Evolutionary conservation across 2,329 filamentous ascomycete genomes (phyloP).

Genomic region (Seiridium cupressi): DNA sequence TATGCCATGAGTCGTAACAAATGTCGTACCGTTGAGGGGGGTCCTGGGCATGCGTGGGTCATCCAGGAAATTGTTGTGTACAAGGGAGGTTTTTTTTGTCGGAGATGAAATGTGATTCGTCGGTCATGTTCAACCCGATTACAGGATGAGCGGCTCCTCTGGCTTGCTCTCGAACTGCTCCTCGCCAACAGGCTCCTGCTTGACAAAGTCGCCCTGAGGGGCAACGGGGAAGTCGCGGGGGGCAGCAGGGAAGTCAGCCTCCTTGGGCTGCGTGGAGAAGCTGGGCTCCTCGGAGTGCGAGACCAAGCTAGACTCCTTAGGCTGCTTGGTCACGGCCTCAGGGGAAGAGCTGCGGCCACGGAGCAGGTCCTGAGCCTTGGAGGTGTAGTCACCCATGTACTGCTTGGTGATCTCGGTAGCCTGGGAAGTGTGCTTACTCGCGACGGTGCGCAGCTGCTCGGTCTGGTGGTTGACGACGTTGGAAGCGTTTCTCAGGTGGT

Average conservation of each 20-base stretch:
- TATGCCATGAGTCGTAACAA: conserved; percentile 10
- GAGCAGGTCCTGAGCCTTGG: conserved; percentile 65
- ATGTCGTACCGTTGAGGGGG: conserved; percentile 3
- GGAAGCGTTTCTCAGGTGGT: conserved; percentile 56
- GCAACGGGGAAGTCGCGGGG: conserved; percentile 25
- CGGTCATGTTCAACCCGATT: not conserved
- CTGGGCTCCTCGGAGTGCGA: not conserved
- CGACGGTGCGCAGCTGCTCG: conserved; percentile 58
- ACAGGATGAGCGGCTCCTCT: not conserved
- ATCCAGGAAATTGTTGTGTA: not conserved
- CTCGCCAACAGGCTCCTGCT: conserved; percentile 9
- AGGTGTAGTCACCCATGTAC: conserved; percentile 66
- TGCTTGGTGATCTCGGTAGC: conserved; percentile 64
- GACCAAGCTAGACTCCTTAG: conserved; percentile 11
- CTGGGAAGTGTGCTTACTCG: conserved; percentile 62
- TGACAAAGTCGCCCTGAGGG: conserved; percentile 34
- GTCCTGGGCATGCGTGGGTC: not conserved
- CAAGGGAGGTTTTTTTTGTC: not conserved
- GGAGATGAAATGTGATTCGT: not conserved
- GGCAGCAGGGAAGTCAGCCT: conserved; percentile 48
- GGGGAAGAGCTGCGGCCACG: conserved; percentile 45
- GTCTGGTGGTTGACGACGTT: conserved; percentile 62
- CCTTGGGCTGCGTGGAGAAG: conserved; percentile 22
- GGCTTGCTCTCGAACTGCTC: not conserved
- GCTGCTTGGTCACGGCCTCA: conserved; percentile 36